Evolutionary conservation across 2,329 filamentous ascomycete genomes (phyloP), one percentile per base, ranked within the genome.

Genomic region (Fusarium solani-melongenae): DNA sequence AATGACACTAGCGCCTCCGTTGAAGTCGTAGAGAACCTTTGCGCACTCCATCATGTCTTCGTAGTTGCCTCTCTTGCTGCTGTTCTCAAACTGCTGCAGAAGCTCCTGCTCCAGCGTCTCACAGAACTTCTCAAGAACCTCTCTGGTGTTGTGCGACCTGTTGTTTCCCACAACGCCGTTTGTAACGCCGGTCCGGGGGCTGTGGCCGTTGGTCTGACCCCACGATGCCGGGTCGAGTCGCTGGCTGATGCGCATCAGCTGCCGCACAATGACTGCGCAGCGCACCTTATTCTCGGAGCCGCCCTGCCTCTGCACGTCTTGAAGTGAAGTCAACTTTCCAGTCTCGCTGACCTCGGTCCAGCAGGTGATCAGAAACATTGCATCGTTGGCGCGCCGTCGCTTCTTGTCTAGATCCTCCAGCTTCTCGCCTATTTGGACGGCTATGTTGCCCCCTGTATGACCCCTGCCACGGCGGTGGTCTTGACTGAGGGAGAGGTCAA

Each of bases 31-130:
- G 71, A 99, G 86, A 46, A 98, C 96, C 78, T 94, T 94, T 63
- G 97, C 94, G 81, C 96, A 99, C 81, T 98, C 96, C 84, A 94
- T 92, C 97, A 99, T 99, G 78, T 97, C 95, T 75, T 98, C 94
- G 79, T 97, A 98, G 83, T 98, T 98, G 78, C 97, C 95, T 76
- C 93, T 92, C 72, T 95, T 90, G 82, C 98, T 98, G 85, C 96
- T 98, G 80, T 97, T 94, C 86, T 99, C 97, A 83, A 99, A 99
- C 79, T 98, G 96, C 81, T 95, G 94, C 69, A 99, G 85, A 41
- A 99, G 86, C 79, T 99, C 96, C 80, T 98, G 97, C 83, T 99
- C 96, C 67, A 99, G 84, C 1, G 94, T 95, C 82, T 99, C 96
- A 29, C 95, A 94, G 82, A 98, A 99, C 81, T 98, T 98, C 83